These are phyloP conservation scores for Eucalyptus brandiana DNA, from an alignment of 345 rosid species.

Conservation along the genomic window DNA sequence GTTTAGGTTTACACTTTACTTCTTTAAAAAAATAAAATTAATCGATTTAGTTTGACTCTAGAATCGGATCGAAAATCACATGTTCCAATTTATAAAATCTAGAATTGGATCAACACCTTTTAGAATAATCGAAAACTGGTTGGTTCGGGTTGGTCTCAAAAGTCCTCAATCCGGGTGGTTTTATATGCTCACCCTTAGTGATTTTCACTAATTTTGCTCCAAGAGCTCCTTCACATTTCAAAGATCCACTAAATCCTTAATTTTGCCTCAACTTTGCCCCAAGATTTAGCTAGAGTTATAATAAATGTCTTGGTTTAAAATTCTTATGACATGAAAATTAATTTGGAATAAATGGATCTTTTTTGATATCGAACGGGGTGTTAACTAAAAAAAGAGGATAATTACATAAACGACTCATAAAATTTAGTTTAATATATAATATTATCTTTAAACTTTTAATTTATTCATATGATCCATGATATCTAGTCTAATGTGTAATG, in stretches of 20 bases:
- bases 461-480: rapidly evolving
- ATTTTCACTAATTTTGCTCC: not conserved
- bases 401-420: too few species aligned
- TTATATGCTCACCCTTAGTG: not conserved
- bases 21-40: too few species aligned
- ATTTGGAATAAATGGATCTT: rapidly evolving
- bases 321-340: not conserved
- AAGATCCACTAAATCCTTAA: not conserved
- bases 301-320: rapidly evolving
- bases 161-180: too few species aligned
- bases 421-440: too few species aligned
- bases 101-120: rapidly evolving
- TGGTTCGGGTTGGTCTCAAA: rapidly evolving
- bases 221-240: not conserved
- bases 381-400: not conserved
- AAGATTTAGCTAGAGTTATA: not conserved
- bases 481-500: rapidly evolving
- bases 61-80: too few species aligned
- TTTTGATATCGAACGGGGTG: rapidly evolving
- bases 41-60: rapidly evolving
- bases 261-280: not conserved
- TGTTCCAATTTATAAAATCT: too few species aligned
- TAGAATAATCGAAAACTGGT: rapidly evolving
- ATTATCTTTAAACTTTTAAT: rapidly evolving
- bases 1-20: too few species aligned